Evolutionary conservation across 768 basidiomycete species (phyloP), one percentile per base, ranked within the genome.

Genomic region (Plicaturopsis crispa): DNA sequence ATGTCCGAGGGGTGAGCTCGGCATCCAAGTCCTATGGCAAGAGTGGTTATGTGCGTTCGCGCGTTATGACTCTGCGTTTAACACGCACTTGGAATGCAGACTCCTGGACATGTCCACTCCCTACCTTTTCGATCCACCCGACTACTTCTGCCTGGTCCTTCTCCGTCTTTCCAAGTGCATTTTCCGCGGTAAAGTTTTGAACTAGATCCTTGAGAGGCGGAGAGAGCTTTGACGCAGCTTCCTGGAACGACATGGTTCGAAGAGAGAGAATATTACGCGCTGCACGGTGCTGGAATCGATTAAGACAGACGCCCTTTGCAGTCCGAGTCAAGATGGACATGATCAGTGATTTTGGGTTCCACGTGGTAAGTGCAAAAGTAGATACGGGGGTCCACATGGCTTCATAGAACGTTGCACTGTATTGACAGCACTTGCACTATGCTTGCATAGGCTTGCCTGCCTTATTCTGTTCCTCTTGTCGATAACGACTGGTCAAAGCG

Each of bases 1-100:
- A 97, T 17, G 92, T 96, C 51, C 80, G 73, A 17, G 86, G 77
- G 11, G 73, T 63, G 35, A 98, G 70, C 32, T 78, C 61, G 1
- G 72, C 60, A 53, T 94, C 78, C 44, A 97, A 67, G 22, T 73
- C 72, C 91, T 96, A 45, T 6, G 30, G 34, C 23, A 24, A 35
- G 47, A 26, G 39, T 42, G 28, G 30, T 26, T 22, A 35, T n/a
- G n/a, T n/a, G n/a, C n/a, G n/a, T n/a, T 16, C 28, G 17, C 20
- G 14, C 26, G 8, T 26, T 12, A 26, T 38, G 21, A 35, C 13
- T 33, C 34, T 39, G 34, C 12, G 11, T 6, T 17, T 28, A 18
- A 7, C 31, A 31, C 59, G 42, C 49, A 80, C 86, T 63, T 73
- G 70, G 16, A 85, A 49, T 26, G 60, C 71, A 12, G 62, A 57